Evolutionary conservation across 805 yeast genomes (phyloP), one percentile per base, ranked within the genome.

Genomic region (Lipomyces mesembrius): DNA sequence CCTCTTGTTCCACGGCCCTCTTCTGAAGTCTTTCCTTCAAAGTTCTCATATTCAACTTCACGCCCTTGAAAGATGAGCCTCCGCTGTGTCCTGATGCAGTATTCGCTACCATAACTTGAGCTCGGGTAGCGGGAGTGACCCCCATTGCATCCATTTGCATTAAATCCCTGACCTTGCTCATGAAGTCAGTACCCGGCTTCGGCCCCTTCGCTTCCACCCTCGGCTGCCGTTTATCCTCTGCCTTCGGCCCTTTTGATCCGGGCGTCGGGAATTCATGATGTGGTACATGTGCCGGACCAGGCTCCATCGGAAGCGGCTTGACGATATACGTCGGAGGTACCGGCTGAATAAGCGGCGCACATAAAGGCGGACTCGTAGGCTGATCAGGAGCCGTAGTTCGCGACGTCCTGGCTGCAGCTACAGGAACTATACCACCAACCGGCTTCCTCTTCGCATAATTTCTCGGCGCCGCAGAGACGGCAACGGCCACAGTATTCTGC

Each of bases 81-180:
- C 7, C 57, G n/a, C 2, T 54, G 37, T 12, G 5, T n/a, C 35
- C n/a, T 3, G 20, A 54, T 49, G 12, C 20, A 25, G 43, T 2
- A 53, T 53, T 32, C 22, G 55, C 49, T 39, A 27, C 57, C 12
- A 14, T 32, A 12, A 53, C 49, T n/a, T 58, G 62, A 9, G 49
- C 58, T 46, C 67, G 61, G 32, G 59, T 57, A 6, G 43, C 61
- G 2, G 66, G 69, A 3, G 69, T 59, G 12, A 66, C 49, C 8
- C 66, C 66, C 59, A 62, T 55, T 22, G 69, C 67, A 57, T 66
- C 70, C 64, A 66, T 66, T 53, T 66, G 70, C 64, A 66, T 63
- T 22, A 66, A 60, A 32, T 66, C 70, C 35, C 25, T 49, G 22
- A 66, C 22, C 43, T 60, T 66, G 43, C 29, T 54, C 35, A 32